Percentiles rank a stretch among this genome's conserved stretches.
Conservation (phyloP, 2,329 filamentous ascomycete species). For the Aspergillus sp. region DNA sequence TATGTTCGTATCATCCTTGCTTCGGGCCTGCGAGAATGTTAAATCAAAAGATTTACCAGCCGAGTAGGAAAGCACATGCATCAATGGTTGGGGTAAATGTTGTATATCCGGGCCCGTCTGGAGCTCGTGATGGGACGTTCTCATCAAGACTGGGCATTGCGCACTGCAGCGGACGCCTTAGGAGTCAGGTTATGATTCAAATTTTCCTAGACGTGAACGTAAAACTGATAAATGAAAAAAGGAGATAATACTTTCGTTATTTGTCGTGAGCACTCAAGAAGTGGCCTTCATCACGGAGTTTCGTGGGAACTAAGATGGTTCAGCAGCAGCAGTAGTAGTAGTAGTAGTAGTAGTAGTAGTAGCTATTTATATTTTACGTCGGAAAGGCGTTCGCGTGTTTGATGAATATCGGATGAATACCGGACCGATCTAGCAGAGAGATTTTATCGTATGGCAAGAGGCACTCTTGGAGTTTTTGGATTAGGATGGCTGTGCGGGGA, state of each 20-base stretch:
- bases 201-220: neutral
- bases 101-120: neutral
- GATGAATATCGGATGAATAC: no score
- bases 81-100: neutral
- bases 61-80: neutral
- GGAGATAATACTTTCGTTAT: neutral
- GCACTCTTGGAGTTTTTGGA: constrained; percentile 23
- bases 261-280: neutral
- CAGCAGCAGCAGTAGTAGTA: no score
- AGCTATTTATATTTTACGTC: no score
- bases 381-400: no score
- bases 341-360: no score
- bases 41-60: neutral
- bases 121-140: neutral
- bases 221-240: neutral
- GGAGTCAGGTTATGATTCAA: neutral
- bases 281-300: neutral
- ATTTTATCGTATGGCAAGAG: no score
- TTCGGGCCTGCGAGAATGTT: neutral
- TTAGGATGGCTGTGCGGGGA: constrained; percentile 20
- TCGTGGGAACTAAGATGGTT: no score
- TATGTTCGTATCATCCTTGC: constrained; percentile 1
- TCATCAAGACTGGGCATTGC: neutral
- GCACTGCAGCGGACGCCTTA: neutral
- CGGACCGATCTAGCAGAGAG: no score